Evolutionary conservation across 345 rosid genomes (phyloP).

Genomic region (Ricinus communis): DNA sequence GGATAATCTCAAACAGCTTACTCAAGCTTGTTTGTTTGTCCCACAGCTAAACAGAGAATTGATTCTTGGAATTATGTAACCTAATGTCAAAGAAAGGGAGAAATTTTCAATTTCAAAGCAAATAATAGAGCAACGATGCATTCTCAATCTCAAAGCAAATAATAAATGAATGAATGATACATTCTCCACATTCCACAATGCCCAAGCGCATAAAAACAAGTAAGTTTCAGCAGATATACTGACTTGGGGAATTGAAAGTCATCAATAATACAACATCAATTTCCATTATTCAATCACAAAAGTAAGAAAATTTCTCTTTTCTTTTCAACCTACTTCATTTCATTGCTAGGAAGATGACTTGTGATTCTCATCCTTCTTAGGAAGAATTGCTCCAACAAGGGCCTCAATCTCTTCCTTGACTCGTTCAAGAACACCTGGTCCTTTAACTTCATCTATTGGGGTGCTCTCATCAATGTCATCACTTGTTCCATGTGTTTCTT

Average conservation of each 20-base stretch:
- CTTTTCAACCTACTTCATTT: neutral
- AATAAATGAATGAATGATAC: too few relatives aligned
- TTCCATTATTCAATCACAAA: neutral
- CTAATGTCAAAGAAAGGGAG: too few relatives aligned
- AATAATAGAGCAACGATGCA: too few relatives aligned
- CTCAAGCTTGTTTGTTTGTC: neutral
- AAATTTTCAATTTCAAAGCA: too few relatives aligned
- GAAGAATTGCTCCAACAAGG: slow-evolving; percentile 39
- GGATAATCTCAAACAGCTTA: neutral
- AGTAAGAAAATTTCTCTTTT: too few relatives aligned
- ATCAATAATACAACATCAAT: slow-evolving; percentile 5
- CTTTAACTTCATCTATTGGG: slow-evolving; percentile 45
- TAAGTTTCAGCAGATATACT: neutral
- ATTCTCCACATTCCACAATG: neutral
- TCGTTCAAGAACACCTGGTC: slow-evolving; percentile 47
- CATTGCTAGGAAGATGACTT: neutral
- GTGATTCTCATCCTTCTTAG: slow-evolving; percentile 26
- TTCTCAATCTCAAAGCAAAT: too few relatives aligned
- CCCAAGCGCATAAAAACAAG: neutral
- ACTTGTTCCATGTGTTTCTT: slow-evolving; percentile 53
- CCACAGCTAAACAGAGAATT: neutral
- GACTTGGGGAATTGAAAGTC: neutral
- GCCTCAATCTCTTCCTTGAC: slow-evolving; percentile 57
- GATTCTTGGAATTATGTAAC: neutral
- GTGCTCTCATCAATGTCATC: slow-evolving; percentile 52